Evolutionary conservation across 2,329 filamentous ascomycete species (phyloP).

Genomic region (Diaporthe destruens): DNA sequence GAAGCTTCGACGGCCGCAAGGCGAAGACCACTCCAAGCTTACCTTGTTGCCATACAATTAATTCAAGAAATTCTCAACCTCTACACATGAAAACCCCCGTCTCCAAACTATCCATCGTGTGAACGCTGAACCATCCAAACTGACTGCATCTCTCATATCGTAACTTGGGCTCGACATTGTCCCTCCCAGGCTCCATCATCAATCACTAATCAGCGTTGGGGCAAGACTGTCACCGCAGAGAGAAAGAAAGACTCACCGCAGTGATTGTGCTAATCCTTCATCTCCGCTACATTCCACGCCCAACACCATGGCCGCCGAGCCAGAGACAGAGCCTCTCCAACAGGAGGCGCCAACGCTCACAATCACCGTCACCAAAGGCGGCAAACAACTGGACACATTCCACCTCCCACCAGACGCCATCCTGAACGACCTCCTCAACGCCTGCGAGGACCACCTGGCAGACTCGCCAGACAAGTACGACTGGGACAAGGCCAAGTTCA

Average conservation of each 20-base stretch:
- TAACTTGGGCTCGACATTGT: not conserved
- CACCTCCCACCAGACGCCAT: slow-evolving; percentile 41
- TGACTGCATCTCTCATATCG: not conserved
- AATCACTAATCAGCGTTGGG: too few species aligned
- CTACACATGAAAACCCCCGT: not conserved
- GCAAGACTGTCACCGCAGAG: not conserved
- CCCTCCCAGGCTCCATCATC: too few species aligned
- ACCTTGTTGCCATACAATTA: not conserved
- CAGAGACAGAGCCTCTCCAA: not conserved
- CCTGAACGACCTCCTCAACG: slow-evolving; percentile 46
- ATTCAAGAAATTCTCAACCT: slow-evolving; percentile 1
- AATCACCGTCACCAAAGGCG: slow-evolving; percentile 43
- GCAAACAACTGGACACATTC: slow-evolving; percentile 42
- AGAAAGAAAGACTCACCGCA: not conserved
- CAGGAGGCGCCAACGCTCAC: slow-evolving; percentile 31
- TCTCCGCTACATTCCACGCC: not conserved
- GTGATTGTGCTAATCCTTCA: too few species aligned
- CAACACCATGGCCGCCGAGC: slow-evolving; percentile 13
- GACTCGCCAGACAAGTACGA: slow-evolving; percentile 34
- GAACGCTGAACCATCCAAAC: not conserved
- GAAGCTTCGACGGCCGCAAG: slow-evolving; percentile 37
- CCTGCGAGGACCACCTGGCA: slow-evolving; percentile 43
- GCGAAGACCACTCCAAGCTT: not conserved
- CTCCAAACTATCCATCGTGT: not conserved
- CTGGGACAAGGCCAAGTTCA: slow-evolving; percentile 47